A percentile compares a stretch with the other conserved stretches of the same genome.
phyloP scores from a whole-genome alignment of 305 asterid genomes.

The Solanum hybrid region DNA sequence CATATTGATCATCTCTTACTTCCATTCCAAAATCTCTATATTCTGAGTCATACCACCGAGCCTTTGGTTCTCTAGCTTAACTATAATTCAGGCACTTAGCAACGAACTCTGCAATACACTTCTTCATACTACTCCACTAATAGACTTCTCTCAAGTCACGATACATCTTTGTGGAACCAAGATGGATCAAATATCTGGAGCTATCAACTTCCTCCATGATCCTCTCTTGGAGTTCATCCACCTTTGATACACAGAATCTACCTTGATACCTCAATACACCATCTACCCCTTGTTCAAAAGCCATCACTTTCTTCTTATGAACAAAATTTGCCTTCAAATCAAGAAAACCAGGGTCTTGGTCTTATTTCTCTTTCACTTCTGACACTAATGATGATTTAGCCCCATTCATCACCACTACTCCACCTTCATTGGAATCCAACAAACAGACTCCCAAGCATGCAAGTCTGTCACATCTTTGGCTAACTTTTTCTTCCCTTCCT shows the following conservation, averaged over 20 bases:
- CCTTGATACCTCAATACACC: neutral
- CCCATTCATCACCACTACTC: neutral
- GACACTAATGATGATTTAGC: neutral
- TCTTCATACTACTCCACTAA: neutral
- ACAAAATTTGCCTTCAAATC: too few relatives aligned
- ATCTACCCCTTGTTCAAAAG: neutral
- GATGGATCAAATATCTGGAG: too few relatives aligned
- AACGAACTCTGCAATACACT: neutral
- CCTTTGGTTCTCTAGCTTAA: neutral
- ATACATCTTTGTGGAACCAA: neutral
- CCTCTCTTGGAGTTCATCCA: neutral
- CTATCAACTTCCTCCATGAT: neutral
- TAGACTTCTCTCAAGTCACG: neutral
- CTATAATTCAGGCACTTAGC: neutral
- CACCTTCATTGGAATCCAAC: neutral
- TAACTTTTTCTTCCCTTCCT: neutral
- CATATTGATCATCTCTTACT: neutral
- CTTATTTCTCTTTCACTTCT: neutral
- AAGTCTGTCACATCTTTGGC: neutral
- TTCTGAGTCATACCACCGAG: neutral
- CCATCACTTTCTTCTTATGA: neutral
- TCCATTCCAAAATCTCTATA: neutral
- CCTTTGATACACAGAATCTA: neutral
- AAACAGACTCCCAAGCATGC: neutral
- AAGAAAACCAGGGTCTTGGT: neutral